These are phyloP conservation scores for Paracoccidioides lutzii DNA, from an alignment of 2,329 filamentous ascomycete genomes.

Conservation along the genomic window DNA sequence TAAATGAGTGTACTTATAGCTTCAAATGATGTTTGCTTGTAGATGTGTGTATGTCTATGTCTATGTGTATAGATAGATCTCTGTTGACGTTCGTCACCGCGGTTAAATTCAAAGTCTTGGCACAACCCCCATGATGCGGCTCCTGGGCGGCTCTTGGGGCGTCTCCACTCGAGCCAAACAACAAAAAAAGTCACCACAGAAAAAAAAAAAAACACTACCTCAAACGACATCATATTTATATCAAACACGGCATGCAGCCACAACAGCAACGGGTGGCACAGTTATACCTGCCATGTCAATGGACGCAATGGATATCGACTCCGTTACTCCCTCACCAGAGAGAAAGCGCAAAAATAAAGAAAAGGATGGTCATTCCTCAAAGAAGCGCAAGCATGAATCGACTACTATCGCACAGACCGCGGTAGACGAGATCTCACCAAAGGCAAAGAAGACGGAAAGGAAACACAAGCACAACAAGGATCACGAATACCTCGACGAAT, in stretches of 20 bases:
- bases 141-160: too few relatives aligned
- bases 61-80: background rate
- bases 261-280: background rate
- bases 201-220: background rate
- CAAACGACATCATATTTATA: background rate
- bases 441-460: conserved; percentile 19
- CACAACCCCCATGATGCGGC: background rate
- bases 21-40: background rate
- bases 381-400: conserved; percentile 31
- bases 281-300: conserved; percentile 21
- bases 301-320: conserved; percentile 30
- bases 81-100: background rate
- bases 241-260: background rate
- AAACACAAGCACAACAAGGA: conserved; percentile 12
- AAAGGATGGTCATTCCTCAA: conserved; percentile 34
- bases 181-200: background rate
- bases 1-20: background rate
- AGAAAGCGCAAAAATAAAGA: conserved; percentile 32
- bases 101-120: background rate
- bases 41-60: background rate
- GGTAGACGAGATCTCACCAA: conserved; percentile 15
- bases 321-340: conserved; percentile 12
- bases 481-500: background rate
- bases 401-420: conserved; percentile 4
- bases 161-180: background rate